phyloP scores from a whole-genome alignment of 257 asterid genomes.

The Orobanche coerulescens region DNA sequence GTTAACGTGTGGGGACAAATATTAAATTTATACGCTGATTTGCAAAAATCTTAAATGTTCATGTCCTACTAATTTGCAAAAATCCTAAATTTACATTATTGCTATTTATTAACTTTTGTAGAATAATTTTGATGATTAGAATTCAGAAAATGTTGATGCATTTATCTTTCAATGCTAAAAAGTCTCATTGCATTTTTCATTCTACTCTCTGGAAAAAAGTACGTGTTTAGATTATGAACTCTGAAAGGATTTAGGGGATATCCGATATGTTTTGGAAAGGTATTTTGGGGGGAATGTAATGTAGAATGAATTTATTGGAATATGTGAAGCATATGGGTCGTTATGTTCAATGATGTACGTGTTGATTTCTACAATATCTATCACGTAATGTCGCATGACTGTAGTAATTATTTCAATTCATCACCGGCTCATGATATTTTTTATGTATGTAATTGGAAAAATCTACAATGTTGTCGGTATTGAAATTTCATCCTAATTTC shows the following conservation, averaged over 20 bases:
- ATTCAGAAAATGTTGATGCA: neutral
- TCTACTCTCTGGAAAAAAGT: neutral
- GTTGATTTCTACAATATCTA: too few species aligned
- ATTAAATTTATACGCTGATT: too few species aligned
- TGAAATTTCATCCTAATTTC: too few species aligned
- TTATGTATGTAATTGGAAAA: too few species aligned
- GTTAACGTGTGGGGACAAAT: neutral
- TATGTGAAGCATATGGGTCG: neutral
- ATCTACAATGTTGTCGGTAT: too few species aligned
- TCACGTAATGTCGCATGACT: too few species aligned
- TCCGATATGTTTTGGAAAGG: neutral
- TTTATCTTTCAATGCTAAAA: neutral
- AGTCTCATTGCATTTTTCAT: neutral
- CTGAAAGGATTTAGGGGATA: neutral
- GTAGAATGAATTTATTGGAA: neutral
- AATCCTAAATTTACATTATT: neutral
- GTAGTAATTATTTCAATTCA: too few species aligned
- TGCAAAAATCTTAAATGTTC: neutral
- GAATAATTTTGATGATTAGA: neutral
- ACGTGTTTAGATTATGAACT: neutral
- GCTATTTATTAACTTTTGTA: neutral
- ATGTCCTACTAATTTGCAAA: neutral
- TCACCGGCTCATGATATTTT: too few species aligned
- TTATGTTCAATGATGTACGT: too few species aligned
- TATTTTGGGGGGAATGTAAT: neutral